Evolutionary conservation across 1,284 basidiomycete genomes (phyloP).

Genomic region (Papiliotrema terrestris): DNA sequence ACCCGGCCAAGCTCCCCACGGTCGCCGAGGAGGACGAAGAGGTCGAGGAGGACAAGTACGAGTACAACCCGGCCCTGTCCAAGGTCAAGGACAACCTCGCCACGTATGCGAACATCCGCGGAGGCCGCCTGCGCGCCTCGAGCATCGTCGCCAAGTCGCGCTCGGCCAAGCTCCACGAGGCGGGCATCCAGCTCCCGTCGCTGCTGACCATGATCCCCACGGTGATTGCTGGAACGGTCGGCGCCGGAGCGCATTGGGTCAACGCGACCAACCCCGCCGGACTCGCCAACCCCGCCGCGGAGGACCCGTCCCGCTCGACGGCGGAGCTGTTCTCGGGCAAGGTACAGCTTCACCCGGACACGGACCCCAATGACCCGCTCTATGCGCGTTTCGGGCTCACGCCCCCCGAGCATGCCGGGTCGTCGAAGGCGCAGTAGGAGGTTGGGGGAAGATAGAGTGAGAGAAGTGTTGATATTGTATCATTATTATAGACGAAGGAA

Average conservation of each 20-base stretch:
- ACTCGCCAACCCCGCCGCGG: slow-evolving; percentile 33
- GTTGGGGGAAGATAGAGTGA: too few species aligned
- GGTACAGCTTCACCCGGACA: slow-evolving; percentile 81
- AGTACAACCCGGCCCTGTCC: slow-evolving; percentile 50
- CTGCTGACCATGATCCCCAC: slow-evolving; percentile 86
- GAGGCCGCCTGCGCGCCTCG: slow-evolving; percentile 66
- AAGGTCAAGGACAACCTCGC: slow-evolving; percentile 79
- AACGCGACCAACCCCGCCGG: slow-evolving; percentile 17
- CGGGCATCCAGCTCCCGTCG: slow-evolving; percentile 54
- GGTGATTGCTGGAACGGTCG: slow-evolving; percentile 77
- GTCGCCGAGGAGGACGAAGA: slow-evolving; percentile 59
- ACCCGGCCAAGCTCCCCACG: slow-evolving; percentile 65
- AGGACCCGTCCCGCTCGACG: slow-evolving; percentile 37
- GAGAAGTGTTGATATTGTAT: too few species aligned
- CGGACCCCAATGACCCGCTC: slow-evolving; percentile 52
- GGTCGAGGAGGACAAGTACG: slow-evolving; percentile 38
- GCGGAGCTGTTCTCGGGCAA: slow-evolving; percentile 57
- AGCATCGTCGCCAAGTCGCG: slow-evolving; percentile 77
- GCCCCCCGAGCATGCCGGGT: not conserved
- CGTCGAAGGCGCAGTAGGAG: too few species aligned
- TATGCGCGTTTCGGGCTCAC: slow-evolving; percentile 1
- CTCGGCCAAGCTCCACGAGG: slow-evolving; percentile 56
- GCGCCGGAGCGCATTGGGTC: slow-evolving; percentile 58
- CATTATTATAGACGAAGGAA: too few species aligned
- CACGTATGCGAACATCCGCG: slow-evolving; percentile 75